Conservation (phyloP, 2,329 filamentous ascomycete genomes). For the Calonectria hawksworthii region DNA sequence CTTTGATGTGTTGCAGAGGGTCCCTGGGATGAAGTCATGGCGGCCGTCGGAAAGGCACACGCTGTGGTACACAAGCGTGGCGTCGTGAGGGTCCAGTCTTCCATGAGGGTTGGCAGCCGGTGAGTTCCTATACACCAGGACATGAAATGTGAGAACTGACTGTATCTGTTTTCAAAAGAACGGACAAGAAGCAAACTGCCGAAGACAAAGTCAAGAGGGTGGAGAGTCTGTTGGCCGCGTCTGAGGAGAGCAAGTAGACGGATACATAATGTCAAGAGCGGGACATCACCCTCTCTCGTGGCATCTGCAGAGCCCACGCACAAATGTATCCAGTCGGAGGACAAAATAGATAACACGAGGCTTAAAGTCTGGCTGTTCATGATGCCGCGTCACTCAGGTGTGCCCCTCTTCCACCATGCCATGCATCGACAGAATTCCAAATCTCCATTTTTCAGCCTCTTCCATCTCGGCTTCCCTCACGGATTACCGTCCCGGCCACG, state of each 20-base stretch:
- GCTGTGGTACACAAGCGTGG: conserved; percentile 81
- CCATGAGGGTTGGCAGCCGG: conserved; percentile 88
- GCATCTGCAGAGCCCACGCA: not conserved
- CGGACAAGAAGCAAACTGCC: conserved; percentile 87
- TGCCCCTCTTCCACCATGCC: not conserved
- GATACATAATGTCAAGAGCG: too few species aligned
- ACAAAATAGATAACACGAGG: conserved; percentile 4
- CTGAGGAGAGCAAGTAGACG: conserved; percentile 31
- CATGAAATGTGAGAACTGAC: too few species aligned
- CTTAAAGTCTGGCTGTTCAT: not conserved
- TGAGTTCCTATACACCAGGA: too few species aligned
- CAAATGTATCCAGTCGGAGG: not conserved
- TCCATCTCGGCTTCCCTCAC: not conserved
- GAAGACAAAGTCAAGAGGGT: conserved; percentile 82
- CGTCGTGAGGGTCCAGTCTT: conserved; percentile 87
- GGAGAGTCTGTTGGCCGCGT: conserved; percentile 61
- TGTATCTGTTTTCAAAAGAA: conserved; percentile 62
- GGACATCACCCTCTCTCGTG: too few species aligned
- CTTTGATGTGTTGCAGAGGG: conserved; percentile 76
- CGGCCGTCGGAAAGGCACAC: conserved; percentile 88
- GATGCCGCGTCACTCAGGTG: not conserved
- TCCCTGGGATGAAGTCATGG: conserved; percentile 89
- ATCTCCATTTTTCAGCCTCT: not conserved
- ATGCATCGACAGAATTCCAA: not conserved
- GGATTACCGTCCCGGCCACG: conserved; percentile 6